Conservation (phyloP, 257 asterid species). For the Buddleja alternifolia region DNA sequence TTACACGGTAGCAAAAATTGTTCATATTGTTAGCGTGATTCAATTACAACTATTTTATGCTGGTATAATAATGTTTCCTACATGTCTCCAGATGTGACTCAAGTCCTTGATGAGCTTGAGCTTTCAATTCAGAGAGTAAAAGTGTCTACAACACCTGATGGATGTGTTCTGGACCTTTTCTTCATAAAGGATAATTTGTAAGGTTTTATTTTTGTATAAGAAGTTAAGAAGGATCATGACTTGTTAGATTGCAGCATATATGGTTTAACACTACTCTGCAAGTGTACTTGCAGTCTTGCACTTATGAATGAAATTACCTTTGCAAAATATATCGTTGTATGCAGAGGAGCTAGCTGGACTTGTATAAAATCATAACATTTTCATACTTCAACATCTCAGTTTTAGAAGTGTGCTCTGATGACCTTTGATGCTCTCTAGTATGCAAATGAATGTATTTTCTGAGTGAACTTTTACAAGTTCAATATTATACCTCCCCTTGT, state of each 20-base stretch:
- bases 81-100: slow-evolving; percentile 62
- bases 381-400: background rate
- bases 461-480: background rate
- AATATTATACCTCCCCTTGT: background rate
- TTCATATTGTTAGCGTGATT: slow-evolving; percentile 1
- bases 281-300: background rate
- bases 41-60: slow-evolving; percentile 9
- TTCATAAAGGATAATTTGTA: slow-evolving; percentile 75
- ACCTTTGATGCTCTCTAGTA: too few relatives aligned
- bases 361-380: background rate
- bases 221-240: background rate
- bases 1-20: slow-evolving; percentile 57
- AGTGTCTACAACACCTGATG: slow-evolving; percentile 86
- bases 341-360: background rate
- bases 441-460: background rate
- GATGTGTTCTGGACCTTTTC: slow-evolving; percentile 73
- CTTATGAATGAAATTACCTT: background rate
- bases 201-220: slow-evolving; percentile 30
- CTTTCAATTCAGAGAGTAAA: slow-evolving; percentile 73
- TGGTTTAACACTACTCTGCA: background rate
- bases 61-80: slow-evolving; percentile 11
- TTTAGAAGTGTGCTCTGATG: background rate
- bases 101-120: slow-evolving; percentile 71
- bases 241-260: slow-evolving; percentile 11
- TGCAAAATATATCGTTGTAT: background rate